Evolutionary conservation across 495 filamentous ascomycete species (phyloP).

Genomic region (Penicillium silybi): DNA sequence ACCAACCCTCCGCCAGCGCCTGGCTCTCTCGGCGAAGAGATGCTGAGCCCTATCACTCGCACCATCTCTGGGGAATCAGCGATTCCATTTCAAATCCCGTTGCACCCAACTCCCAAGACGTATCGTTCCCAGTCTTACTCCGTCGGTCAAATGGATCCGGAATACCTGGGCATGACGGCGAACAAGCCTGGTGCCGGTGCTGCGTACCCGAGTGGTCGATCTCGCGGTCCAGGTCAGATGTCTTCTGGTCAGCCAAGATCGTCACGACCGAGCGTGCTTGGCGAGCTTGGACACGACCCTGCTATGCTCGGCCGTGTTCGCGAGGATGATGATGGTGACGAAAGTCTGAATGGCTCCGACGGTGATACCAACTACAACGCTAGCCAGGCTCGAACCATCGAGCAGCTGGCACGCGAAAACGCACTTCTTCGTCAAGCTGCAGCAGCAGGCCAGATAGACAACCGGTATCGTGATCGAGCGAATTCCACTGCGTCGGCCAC

Average conservation of each 20-base stretch:
- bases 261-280: slow-evolving; percentile 81
- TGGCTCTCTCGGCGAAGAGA: slow-evolving; percentile 42
- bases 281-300: slow-evolving; percentile 70
- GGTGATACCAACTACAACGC: slow-evolving; percentile 52
- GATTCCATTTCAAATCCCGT: slow-evolving; percentile 84
- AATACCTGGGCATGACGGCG: slow-evolving; percentile 44
- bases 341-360: slow-evolving; percentile 65
- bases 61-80: slow-evolving; percentile 53
- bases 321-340: slow-evolving; percentile 80
- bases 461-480: slow-evolving; percentile 59
- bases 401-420: slow-evolving; percentile 70
- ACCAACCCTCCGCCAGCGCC: slow-evolving; percentile 49
- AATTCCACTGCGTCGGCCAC: slow-evolving; percentile 47
- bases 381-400: slow-evolving; percentile 64
- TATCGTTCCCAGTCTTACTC: slow-evolving; percentile 97
- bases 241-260: slow-evolving; percentile 74
- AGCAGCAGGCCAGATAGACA: slow-evolving; percentile 54
- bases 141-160: slow-evolving; percentile 83
- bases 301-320: slow-evolving; percentile 70
- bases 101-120: slow-evolving; percentile 87
- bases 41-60: slow-evolving; percentile 52
- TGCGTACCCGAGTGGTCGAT: slow-evolving; percentile 37
- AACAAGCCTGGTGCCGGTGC: slow-evolving; percentile 35
- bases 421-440: slow-evolving; percentile 62
- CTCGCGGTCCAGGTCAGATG: slow-evolving; percentile 53